These are phyloP conservation scores for Mrakia gelida DNA, from an alignment of 768 basidiomycete species.

Conservation along the genomic window DNA sequence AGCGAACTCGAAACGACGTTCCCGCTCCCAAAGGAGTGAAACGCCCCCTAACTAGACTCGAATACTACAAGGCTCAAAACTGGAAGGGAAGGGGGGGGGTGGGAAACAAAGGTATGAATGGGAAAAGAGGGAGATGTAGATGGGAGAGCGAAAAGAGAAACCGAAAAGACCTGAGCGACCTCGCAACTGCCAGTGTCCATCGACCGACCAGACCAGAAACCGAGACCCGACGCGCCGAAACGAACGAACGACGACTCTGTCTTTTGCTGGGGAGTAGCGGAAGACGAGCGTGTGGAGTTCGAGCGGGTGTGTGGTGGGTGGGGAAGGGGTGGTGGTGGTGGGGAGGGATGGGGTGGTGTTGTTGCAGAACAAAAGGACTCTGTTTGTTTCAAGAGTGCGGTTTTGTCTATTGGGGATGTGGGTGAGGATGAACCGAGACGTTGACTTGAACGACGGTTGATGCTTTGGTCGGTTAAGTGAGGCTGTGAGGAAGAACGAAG, in stretches of 20 bases:
- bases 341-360: background rate
- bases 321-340: no score
- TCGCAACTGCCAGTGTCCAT: background rate
- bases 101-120: background rate
- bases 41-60: no score
- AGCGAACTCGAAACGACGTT: no score
- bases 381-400: background rate
- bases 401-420: background rate
- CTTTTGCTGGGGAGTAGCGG: no score
- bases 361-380: background rate
- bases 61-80: background rate
- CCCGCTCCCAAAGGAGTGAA: no score
- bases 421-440: conserved; percentile 12
- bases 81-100: background rate
- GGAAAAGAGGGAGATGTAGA: background rate
- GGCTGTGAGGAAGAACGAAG: background rate
- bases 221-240: background rate
- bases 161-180: background rate
- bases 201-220: background rate
- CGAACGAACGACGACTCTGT: no score
- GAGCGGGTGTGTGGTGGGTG: no score
- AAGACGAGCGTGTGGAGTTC: no score
- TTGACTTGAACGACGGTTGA: conserved; percentile 22
- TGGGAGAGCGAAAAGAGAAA: background rate
- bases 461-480: conserved; percentile 16